Conservation (phyloP, 202 grass and related monocot species). For the Musa balbisiana region DNA sequence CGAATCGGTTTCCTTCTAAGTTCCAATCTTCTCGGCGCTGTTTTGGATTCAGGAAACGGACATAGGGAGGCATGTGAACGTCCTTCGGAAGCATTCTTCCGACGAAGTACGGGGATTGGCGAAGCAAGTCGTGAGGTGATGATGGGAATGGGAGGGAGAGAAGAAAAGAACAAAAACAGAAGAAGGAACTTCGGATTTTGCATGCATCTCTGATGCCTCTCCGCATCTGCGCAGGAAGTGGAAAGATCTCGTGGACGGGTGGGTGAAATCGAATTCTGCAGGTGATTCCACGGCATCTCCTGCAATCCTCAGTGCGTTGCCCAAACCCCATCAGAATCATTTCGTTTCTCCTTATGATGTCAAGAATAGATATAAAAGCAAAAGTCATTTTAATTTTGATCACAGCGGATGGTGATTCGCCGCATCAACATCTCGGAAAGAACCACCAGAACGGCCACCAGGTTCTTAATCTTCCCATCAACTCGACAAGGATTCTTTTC, state of each 20-base stretch:
- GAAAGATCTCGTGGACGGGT: slow-evolving; percentile 61
- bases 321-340: neutral
- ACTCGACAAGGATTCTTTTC: neutral
- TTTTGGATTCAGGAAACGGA: slow-evolving; percentile 53
- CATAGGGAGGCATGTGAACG: slow-evolving; percentile 57
- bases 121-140: slow-evolving; percentile 63
- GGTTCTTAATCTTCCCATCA: neutral
- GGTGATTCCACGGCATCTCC: slow-evolving; percentile 31
- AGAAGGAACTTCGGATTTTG: neutral
- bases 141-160: neutral
- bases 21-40: neutral
- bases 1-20: neutral
- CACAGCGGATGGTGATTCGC: slow-evolving; percentile 58
- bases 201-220: neutral
- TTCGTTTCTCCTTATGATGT: neutral
- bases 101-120: slow-evolving; percentile 49
- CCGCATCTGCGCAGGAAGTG: slow-evolving; percentile 43
- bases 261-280: slow-evolving; percentile 43
- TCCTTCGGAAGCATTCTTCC: slow-evolving; percentile 56
- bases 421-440: slow-evolving; percentile 37
- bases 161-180: neutral
- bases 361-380: neutral
- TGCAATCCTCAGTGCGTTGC: slow-evolving; percentile 31
- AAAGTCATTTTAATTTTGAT: slow-evolving; percentile 7
- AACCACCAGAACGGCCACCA: slow-evolving; percentile 23